Evolutionary conservation across 1,284 basidiomycete species (phyloP), one percentile per base, ranked within the genome.

Genomic region (Agroathelia rolfsii): DNA sequence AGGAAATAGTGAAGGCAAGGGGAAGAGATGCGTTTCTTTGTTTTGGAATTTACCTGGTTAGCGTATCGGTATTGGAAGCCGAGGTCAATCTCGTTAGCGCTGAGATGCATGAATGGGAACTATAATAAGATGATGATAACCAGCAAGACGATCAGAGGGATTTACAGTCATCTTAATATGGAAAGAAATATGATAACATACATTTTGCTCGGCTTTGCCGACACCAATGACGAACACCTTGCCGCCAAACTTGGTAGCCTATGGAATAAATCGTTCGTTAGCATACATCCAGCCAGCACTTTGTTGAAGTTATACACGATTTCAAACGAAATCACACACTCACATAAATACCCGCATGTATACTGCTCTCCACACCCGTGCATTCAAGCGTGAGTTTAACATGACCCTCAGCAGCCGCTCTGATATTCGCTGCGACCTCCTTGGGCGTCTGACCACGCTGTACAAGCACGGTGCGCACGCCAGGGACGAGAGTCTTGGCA

Each of bases 401-500:
- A 4, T 55, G 49, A 3, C 59, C 58, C n/a, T 54, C 67, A 28
- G 69, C 72, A 6, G 51, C 62, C 34, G 46, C 50, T 45, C 67
- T 72, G 40, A 78, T 64, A 34, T 55, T 56, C 23, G 54, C 57
- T 2, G 73, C 71, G 24, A 66, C 59, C 30, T 71, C 61, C 38
- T 69, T 64, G 3, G 66, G 41, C 1, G 56, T 58, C 8, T 51
- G 46, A 13, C 52, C 59, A 16, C 59, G 62, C 29, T 61, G 52
- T 35, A 76, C 67, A 13, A 72, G 53, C 13, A 76, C 57, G 6
- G 72, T 69, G 14, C 58, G 63, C 21, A 72, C 79, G 12, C 80
- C 74, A 17, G 85, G 84, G 12, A 84, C 80, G 41, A 90, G 73
- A 28, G 61, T 59, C 53, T 77, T 79, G 3, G 88, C 89, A 43